Base-by-base conservation (phyloP, 2,329 filamentous ascomycete species). In the Cercospora sojina region DNA sequence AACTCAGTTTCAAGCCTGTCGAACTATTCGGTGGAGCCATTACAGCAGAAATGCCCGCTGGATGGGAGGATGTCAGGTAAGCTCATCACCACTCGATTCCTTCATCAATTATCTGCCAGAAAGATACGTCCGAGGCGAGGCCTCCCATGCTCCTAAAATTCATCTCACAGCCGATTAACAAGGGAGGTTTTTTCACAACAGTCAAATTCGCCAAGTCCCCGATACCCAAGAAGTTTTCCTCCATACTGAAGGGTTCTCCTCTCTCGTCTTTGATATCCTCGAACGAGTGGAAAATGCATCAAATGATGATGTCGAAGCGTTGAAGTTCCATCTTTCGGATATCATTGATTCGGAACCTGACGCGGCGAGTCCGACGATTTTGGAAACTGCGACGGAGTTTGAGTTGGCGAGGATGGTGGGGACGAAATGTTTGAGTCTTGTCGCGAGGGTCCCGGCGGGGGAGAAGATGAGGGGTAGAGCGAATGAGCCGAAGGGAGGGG, bases 181-280 rank as follows among this genome's bases (percentile, higher is more conserved):
- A 12, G 12, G 9, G 25, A 27, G 8, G 4, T 10, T 12, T 3
- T n/a, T n/a, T n/a, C n/a, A n/a, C n/a, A n/a, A 66, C 70, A 92
- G 90, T 80, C 85, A 86, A 63, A 85, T 93, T 72, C 88, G 91
- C 70, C 86, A 92, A 80, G 88, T 93, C 5, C 91, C 91, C 59
- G 90, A 94, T 77, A 91, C 96, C 79, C 93, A 98, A 82, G 94
- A 97, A 83, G 90, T 97, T 72, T 97, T 89, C 81, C 89, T 97
- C 75, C 92, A 96, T 77, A 85, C 87, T 70, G 85, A 90, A 69
- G 93, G 92, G 59, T 93, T 93, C 78, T 92, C 91, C 3, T 93
- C 87, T 80, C 88, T 97, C 77, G 93, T 97, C 73, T 86, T 97
- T 79, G 94, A 98, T 74, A 92, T 98, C 75, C 90, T 91, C 63